A percentile compares a stretch with the other conserved stretches of the same genome.
These are phyloP conservation scores for Panus rudis DNA, from an alignment of 768 basidiomycete species.

Conservation along the genomic window DNA sequence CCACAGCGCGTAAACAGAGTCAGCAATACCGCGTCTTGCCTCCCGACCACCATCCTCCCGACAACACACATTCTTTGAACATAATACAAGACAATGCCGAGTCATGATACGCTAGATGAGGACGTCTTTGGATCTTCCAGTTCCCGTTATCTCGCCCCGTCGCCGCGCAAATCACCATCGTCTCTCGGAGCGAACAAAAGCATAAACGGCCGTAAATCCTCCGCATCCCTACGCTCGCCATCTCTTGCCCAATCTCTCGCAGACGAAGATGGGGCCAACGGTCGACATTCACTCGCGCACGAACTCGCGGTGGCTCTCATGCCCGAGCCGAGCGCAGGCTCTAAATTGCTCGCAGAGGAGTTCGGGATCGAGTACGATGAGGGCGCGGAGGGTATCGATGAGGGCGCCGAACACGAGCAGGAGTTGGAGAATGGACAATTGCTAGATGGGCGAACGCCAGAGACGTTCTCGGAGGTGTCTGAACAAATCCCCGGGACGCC, in stretches of 20 bases:
- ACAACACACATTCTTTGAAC: background rate
- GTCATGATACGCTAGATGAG: slow-evolving; percentile 10
- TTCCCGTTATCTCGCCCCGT: slow-evolving; percentile 25
- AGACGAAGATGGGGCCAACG: slow-evolving; percentile 36
- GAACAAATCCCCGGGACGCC: background rate
- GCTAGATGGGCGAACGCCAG: background rate
- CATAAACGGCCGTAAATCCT: slow-evolving; percentile 38
- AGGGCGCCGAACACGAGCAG: slow-evolving; percentile 25
- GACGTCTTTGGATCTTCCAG: slow-evolving; percentile 15
- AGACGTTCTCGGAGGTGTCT: slow-evolving; percentile 11
- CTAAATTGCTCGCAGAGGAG: slow-evolving; percentile 77
- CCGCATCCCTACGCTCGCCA: slow-evolving; percentile 41
- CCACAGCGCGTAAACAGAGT: too few species aligned
- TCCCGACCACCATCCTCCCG: background rate
- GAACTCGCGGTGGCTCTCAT: slow-evolving; percentile 83
- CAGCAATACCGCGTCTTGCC: background rate
- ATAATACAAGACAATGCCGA: slow-evolving; percentile 1
- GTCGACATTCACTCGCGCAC: slow-evolving; percentile 72
- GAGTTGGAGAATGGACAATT: slow-evolving; percentile 2
- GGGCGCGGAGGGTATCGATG: slow-evolving; percentile 77
- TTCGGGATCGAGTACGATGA: slow-evolving; percentile 88
- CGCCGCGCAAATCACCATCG: slow-evolving; percentile 26
- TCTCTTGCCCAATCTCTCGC: slow-evolving; percentile 30
- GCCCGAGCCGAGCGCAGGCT: slow-evolving; percentile 77
- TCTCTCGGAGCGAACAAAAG: too few species aligned